These are phyloP conservation scores for Mortierella sp. DNA, from an alignment of 371 early-diverging fungal species.

Conservation along the genomic window DNA sequence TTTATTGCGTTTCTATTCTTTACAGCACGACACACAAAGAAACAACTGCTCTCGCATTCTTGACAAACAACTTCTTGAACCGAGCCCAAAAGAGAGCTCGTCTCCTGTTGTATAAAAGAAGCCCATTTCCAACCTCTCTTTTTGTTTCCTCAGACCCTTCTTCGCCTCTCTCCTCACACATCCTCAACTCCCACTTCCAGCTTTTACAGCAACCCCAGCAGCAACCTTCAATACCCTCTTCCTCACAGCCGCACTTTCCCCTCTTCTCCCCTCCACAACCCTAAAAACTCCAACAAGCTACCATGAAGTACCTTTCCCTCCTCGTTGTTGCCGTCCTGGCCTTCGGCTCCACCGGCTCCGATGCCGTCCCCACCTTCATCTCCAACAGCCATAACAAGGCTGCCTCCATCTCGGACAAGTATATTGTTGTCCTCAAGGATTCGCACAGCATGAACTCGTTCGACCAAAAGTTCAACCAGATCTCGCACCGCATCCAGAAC, in stretches of 20 bases:
- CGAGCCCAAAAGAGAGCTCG: not conserved
- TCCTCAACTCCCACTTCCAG: conserved; percentile 21
- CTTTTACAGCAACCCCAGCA: conserved; percentile 22
- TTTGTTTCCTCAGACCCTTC: conserved; percentile 20
- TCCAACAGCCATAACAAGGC: conserved; percentile 15
- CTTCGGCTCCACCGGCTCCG: conserved; percentile 19
- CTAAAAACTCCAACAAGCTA: not conserved
- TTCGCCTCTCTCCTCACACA: not conserved
- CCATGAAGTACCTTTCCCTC: conserved; percentile 43
- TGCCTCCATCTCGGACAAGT: conserved; percentile 29
- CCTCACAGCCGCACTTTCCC: not conserved
- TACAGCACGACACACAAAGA: too few relatives aligned
- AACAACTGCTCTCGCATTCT: not conserved
- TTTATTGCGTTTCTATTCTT: too few relatives aligned
- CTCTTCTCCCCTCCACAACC: conserved; percentile 1
- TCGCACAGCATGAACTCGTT: conserved; percentile 18
- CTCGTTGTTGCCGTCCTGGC: conserved; percentile 42
- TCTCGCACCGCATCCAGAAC: conserved; percentile 29
- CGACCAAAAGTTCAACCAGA: conserved; percentile 32
- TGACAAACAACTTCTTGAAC: not conserved
- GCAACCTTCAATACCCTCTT: not conserved
- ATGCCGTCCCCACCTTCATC: conserved; percentile 27
- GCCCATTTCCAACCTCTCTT: not conserved
- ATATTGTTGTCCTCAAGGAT: conserved; percentile 56
- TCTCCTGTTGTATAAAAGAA: conserved; percentile 10